A percentile compares a stretch with the other conserved stretches of the same genome.
phyloP scores from a whole-genome alignment of 2,329 filamentous ascomycete species.

The Capronia epimyces region DNA sequence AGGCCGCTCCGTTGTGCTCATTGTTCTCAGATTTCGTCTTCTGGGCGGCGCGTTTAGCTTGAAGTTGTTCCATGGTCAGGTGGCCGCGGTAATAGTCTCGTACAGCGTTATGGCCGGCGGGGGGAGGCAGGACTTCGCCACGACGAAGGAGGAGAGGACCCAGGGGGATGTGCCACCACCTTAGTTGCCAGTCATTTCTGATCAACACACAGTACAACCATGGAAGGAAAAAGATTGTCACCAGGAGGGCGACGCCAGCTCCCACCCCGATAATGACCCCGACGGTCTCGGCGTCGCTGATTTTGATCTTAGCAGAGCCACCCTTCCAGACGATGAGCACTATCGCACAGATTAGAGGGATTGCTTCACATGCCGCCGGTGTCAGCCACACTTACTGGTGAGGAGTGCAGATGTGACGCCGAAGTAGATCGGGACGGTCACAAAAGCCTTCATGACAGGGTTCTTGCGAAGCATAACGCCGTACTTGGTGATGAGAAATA shows the following conservation, averaged over 20 bases:
- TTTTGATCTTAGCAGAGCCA: slow-evolving; percentile 3
- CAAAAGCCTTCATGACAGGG: slow-evolving; percentile 37
- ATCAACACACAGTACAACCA: slow-evolving; percentile 13
- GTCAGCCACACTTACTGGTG: background rate
- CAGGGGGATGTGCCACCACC: slow-evolving; percentile 8
- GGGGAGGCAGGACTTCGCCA: background rate
- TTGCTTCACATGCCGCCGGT: background rate
- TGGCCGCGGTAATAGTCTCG: slow-evolving; percentile 8
- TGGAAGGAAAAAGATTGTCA: slow-evolving; percentile 16
- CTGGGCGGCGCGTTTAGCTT: background rate
- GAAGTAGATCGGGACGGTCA: background rate
- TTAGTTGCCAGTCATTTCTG: slow-evolving; percentile 14
- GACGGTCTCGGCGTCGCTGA: slow-evolving; percentile 2
- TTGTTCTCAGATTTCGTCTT: background rate
- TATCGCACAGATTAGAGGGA: background rate
- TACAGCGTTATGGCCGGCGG: slow-evolving; percentile 1
- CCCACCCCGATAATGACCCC: background rate
- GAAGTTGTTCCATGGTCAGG: slow-evolving; percentile 8
- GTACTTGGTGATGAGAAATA: slow-evolving; percentile 67
- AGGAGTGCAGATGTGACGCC: background rate
- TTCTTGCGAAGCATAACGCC: slow-evolving; percentile 66
- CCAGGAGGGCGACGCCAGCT: slow-evolving; percentile 6
- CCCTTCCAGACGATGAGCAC: slow-evolving; percentile 24
- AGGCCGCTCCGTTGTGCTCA: background rate
- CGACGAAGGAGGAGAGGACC: slow-evolving; percentile 13